phyloP scores from a whole-genome alignment of 306 rosid genomes.

The Medicago arabica region DNA sequence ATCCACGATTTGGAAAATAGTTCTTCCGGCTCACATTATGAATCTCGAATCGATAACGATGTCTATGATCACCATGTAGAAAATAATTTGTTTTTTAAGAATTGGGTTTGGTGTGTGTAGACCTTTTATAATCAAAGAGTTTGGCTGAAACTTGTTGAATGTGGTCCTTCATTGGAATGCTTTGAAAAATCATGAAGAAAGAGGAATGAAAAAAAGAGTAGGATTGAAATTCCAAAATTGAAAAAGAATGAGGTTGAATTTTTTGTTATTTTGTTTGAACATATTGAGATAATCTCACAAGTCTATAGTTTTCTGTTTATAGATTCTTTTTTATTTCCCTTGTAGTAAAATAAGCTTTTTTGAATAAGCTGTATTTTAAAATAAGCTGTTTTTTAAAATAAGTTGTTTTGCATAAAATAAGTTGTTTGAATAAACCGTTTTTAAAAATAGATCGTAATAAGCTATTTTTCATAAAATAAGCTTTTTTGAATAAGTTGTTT shows the following conservation, averaged over 20 bases:
- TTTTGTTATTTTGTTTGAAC: not conserved
- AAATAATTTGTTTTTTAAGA: not conserved
- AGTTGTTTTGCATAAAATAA: too few relatives aligned
- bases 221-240: constrained; percentile 32
- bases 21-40: not conserved
- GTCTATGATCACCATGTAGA: not conserved
- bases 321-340: not conserved
- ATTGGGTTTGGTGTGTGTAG: not conserved
- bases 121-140: not conserved
- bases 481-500: too few relatives aligned
- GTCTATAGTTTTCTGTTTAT: constrained; percentile 6
- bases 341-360: too few relatives aligned
- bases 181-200: constrained; percentile 41
- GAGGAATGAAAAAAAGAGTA: constrained; percentile 10
- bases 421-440: too few relatives aligned
- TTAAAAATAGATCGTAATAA: too few relatives aligned
- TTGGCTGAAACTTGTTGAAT: constrained; percentile 5
- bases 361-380: too few relatives aligned
- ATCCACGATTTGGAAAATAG: not conserved
- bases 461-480: too few relatives aligned
- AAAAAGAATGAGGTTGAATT: not conserved
- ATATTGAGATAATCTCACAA: not conserved
- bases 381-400: too few relatives aligned
- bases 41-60: not conserved
- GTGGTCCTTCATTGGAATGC: constrained; percentile 21